phyloP scores from a whole-genome alignment of 1,139 yeast species.

The Geotrichum siamense region DNA sequence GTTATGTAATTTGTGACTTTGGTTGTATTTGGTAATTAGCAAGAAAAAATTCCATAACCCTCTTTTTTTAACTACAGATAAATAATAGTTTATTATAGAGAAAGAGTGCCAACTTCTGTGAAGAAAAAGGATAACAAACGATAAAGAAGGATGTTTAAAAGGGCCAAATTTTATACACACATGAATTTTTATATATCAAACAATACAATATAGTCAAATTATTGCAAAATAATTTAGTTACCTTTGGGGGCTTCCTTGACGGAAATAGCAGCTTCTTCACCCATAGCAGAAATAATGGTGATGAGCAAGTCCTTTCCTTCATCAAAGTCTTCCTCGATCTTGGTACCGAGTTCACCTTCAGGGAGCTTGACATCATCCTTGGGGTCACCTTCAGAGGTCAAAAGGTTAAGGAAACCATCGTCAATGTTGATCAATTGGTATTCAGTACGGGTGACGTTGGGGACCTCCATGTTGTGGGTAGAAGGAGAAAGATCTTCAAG shows the following conservation, averaged over 20 bases:
- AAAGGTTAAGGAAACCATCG: conserved; percentile 94
- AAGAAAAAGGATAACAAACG: no score
- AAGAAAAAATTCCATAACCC: no score
- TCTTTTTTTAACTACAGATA: no score
- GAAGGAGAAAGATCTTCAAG: conserved; percentile 99
- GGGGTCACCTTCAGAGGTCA: conserved; percentile 96
- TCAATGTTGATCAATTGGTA: conserved; percentile 96
- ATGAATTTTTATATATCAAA: not conserved
- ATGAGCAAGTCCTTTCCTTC: conserved; percentile 96
- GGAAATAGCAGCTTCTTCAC: conserved; percentile 97
- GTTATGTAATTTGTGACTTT: no score
- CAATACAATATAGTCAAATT: not conserved
- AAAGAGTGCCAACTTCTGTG: no score
- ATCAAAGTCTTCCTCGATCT: conserved; percentile 85
- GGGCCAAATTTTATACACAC: not conserved
- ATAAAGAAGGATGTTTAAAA: not conserved
- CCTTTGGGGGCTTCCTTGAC: conserved; percentile 95
- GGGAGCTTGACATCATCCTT: conserved; percentile 98
- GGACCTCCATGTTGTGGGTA: conserved; percentile 99
- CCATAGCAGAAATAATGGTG: conserved; percentile 96
- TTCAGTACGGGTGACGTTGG: conserved; percentile 92
- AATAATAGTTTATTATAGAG: no score
- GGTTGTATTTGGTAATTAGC: no score
- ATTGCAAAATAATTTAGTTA: conserved; percentile 14
- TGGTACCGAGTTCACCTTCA: conserved; percentile 95